Percentiles rank a stretch among this genome's conserved stretches.
These are phyloP conservation scores for Entonaema liquescens DNA, from an alignment of 495 filamentous ascomycete genomes.

Conservation along the genomic window DNA sequence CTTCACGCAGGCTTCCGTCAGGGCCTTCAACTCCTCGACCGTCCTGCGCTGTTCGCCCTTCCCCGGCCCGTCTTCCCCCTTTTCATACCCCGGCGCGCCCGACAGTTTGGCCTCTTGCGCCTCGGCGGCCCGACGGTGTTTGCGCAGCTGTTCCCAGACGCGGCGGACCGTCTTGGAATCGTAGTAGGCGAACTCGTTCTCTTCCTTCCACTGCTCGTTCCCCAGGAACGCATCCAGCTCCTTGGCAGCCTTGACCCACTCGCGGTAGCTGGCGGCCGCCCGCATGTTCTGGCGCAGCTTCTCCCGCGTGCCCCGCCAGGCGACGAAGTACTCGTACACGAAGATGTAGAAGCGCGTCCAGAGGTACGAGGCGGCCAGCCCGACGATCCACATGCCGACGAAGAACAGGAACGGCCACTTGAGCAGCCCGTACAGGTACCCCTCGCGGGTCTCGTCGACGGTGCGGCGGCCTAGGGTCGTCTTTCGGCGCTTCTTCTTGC, in stretches of 20 bases:
- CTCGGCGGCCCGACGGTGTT: constrained; percentile 65
- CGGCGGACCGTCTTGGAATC: constrained; percentile 81
- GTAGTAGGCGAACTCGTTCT: constrained; percentile 94
- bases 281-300: constrained; percentile 73
- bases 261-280: constrained; percentile 73
- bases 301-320: constrained; percentile 78
- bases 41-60: constrained; percentile 54
- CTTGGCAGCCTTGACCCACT: constrained; percentile 82
- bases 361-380: constrained; percentile 74
- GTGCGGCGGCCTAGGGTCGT: constrained; percentile 58
- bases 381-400: constrained; percentile 80
- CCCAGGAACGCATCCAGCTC: constrained; percentile 84
- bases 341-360: constrained; percentile 88
- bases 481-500: constrained; percentile 44
- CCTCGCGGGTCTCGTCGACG: constrained; percentile 93
- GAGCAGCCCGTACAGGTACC: constrained; percentile 83
- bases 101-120: constrained; percentile 52
- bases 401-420: constrained; percentile 90
- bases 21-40: constrained; percentile 73
- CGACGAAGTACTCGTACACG: constrained; percentile 80
- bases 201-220: constrained; percentile 84
- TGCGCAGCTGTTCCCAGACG: constrained; percentile 76
- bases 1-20: constrained; percentile 93
- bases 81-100: constrained; percentile 16
- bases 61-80: constrained; percentile 21